Conservation (phyloP, 331 rosid genomes). For the Cydonia oblonga region DNA sequence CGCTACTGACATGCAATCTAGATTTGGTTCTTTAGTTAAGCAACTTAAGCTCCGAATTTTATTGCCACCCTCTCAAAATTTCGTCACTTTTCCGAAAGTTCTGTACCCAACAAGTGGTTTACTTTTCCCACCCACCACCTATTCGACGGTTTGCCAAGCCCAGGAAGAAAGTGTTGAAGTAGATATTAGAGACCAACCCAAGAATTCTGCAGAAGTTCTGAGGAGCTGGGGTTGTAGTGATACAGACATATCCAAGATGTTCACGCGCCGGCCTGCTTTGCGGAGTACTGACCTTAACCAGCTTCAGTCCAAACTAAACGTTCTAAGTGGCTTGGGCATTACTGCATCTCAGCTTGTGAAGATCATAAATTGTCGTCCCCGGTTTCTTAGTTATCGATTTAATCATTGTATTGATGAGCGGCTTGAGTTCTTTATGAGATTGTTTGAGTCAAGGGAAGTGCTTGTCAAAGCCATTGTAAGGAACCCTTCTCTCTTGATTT, state of each 20-base stretch:
- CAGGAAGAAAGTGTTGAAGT: slow-evolving; percentile 16
- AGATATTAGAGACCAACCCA: slow-evolving; percentile 8
- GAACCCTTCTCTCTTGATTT: slow-evolving; percentile 61
- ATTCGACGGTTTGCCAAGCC: slow-evolving; percentile 43
- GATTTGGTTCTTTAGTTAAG: slow-evolving; percentile 16
- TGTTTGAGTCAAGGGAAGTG: slow-evolving; percentile 52
- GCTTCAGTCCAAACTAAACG: slow-evolving; percentile 37
- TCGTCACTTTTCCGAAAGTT: background rate
- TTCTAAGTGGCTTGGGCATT: slow-evolving; percentile 45
- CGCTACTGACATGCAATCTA: slow-evolving; percentile 20
- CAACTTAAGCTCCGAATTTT: slow-evolving; percentile 19
- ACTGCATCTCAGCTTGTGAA: slow-evolving; percentile 46
- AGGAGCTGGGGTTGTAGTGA: slow-evolving; percentile 59
- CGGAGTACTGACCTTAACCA: slow-evolving; percentile 27
- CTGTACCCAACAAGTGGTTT: background rate
- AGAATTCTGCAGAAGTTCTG: slow-evolving; percentile 33
- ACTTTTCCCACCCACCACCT: slow-evolving; percentile 27
- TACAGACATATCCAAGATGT: slow-evolving; percentile 34
- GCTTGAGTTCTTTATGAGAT: slow-evolving; percentile 30
- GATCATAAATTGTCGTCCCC: slow-evolving; percentile 61
- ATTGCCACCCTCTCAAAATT: background rate
- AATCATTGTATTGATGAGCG: slow-evolving; percentile 38
- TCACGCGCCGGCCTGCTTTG: slow-evolving; percentile 39
- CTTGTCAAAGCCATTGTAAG: slow-evolving; percentile 63
- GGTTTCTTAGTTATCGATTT: slow-evolving; percentile 35